Base-by-base conservation (phyloP, 441 rosid species). In the Omphalea diandra region DNA sequence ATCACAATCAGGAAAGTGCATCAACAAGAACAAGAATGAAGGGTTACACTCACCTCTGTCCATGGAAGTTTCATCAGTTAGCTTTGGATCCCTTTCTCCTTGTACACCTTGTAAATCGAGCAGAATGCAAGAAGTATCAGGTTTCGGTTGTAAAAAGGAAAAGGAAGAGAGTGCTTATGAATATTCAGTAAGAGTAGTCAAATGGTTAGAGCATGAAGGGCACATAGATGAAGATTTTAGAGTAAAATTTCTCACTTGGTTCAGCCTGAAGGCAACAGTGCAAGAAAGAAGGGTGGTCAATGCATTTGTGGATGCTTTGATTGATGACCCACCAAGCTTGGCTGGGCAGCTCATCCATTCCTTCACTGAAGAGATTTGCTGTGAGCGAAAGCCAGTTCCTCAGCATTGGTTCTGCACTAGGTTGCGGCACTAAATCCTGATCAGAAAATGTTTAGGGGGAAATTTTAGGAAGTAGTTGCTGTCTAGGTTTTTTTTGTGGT, bases 221-320 rank as follows among this genome's bases (percentile, higher is more conserved):
- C 93, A 89, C 68, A 87, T 95, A 41, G 89, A 83, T 55, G 90
- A 80, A 83, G 90, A 82, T 67, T 95, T 95, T 69, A 80, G 98
- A 77, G 88, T 91, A 83, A 93, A 87, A 70, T 93, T 95, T 76
- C 84, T 95, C 72, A 93, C 98, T 40, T 95, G 99, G 99, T 95
- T 87, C 74, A 89, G 97, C 85, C 78, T 92, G 78, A 85, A 89
- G 81, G 97, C 99, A 49, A 89, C 92, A 32, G 64, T 81, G 56
- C 86, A 85, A 55, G 97, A 92, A 78, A 82, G 81, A 31, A 84
- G 89, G 82, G 69, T 90, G 41, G 97, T 95, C 75, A 95, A 89
- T 73, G 83, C 83, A 35, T 92, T 87, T 63, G 84, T 92, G 3
- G 87, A 92, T 63, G 80, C 82, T 4, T 88, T 95, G 67, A 73